Conservation (phyloP, 306 rosid species). For the Benincasa hispida region DNA sequence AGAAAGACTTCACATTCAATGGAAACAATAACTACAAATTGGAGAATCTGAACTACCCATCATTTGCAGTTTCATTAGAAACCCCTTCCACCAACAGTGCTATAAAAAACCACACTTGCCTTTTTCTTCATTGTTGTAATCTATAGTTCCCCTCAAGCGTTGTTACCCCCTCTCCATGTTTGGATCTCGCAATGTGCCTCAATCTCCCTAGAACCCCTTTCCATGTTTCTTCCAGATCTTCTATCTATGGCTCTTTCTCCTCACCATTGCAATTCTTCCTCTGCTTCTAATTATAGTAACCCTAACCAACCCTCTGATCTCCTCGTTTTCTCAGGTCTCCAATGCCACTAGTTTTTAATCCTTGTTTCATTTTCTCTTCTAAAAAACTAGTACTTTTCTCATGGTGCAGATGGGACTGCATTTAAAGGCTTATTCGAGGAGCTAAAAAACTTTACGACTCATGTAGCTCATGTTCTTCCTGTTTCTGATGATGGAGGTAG, state of each 20-base stretch:
- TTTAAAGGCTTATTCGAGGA: constrained; percentile 85
- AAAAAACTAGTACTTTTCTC: neutral
- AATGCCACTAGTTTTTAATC: neutral
- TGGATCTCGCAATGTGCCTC: constrained; percentile 34
- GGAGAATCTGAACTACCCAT: too few species aligned
- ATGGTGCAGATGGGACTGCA: constrained; percentile 61
- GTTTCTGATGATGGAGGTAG: constrained; percentile 97
- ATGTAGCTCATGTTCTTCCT: constrained; percentile 92
- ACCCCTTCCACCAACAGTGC: too few species aligned
- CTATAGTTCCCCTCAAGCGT: too few species aligned
- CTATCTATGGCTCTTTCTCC: constrained; percentile 41
- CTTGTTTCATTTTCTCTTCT: neutral
- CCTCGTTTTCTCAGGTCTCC: constrained; percentile 67
- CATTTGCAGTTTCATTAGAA: too few species aligned
- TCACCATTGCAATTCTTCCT: constrained; percentile 32
- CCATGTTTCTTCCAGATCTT: constrained; percentile 7
- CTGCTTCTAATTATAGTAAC: constrained; percentile 17
- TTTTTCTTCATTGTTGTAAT: too few species aligned
- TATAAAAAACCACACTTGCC: too few species aligned
- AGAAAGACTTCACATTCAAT: too few species aligned
- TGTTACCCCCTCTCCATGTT: too few species aligned
- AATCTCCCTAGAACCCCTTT: constrained; percentile 10
- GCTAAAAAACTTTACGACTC: constrained; percentile 59
- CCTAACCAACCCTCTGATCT: constrained; percentile 42
- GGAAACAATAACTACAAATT: too few species aligned